Evolutionary conservation across 257 asterid species (phyloP).

Genomic region (Solanum tacnaense): DNA sequence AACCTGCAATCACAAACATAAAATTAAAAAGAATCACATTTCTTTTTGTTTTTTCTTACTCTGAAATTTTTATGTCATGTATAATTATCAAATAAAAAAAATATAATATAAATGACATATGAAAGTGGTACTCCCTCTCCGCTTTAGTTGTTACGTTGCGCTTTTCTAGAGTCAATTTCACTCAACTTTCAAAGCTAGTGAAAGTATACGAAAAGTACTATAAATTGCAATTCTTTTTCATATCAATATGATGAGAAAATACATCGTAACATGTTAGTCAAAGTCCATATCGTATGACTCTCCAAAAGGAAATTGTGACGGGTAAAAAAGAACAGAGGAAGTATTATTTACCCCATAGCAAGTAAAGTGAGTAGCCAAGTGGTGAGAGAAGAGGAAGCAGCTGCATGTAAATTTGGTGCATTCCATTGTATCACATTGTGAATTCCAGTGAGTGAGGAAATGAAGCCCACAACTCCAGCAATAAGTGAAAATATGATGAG

Average conservation of each 20-base stretch:
- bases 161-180: neutral
- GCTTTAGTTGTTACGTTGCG: too few species aligned
- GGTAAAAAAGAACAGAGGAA: neutral
- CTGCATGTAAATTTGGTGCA: conserved; percentile 55
- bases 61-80: neutral
- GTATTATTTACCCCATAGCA: conserved; percentile 69
- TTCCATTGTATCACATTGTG: conserved; percentile 42
- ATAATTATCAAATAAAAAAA: neutral
- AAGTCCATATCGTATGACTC: neutral
- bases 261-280: too few species aligned
- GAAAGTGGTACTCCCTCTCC: neutral
- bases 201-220: neutral
- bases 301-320: neutral
- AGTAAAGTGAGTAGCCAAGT: conserved; percentile 67
- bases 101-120: neutral
- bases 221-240: neutral
- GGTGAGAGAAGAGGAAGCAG: conserved; percentile 63
- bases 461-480: conserved; percentile 81
- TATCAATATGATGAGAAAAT: neutral
- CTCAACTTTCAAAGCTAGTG: neutral
- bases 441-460: conserved; percentile 52
- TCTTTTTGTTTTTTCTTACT: neutral
- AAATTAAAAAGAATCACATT: neutral
- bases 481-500: conserved; percentile 59
- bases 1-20: conserved; percentile 33